Evolutionary conservation across 495 filamentous ascomycete genomes (phyloP), one percentile per base, ranked within the genome.

Genomic region (Coniosporium apollinis): DNA sequence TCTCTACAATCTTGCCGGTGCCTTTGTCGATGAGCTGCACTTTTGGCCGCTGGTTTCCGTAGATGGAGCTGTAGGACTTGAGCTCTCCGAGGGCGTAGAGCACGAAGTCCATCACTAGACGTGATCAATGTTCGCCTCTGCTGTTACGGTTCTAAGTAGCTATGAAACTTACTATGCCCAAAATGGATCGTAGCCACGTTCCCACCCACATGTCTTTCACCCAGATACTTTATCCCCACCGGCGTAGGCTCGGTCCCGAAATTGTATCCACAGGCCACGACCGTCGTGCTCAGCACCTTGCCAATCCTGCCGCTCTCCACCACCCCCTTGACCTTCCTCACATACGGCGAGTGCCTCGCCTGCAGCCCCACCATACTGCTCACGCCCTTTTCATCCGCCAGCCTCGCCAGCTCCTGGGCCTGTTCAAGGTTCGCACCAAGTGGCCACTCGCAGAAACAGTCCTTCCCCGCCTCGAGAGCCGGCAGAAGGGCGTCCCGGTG

Each of bases 361-460:
- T 76, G 70, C 14, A 70, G 43, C 3, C 70, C 69, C 0, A 75
- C 61, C 3, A 67, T 49, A 3, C 57, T 67, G 37, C 55, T 57
- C 0, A 58, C 58, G 0, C 60, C 53, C 1, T 47, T 47, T 33
- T 51, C 31, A 16, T 49, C 44, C 1, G 57, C 62, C 2, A 61
- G 36, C 1, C 40, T 29, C 0, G 58, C 56, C 38, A 78, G 37
- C 26, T 67, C 61, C 30, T 57, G 37, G 0, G 56, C 54, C n/a
- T 58, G 41, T 5, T 38, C 28, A 11, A 53, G 30, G 30, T 56
- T 58, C 29, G 45, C 36, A 0, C 44, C 59, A 2, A 67, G 42
- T 2, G 61, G 60, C 74, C 74, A 78, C 46, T 79, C 74, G 17
- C 68, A 57, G 36, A 55, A 76, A 9, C 68, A 65, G 21, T 58